Base-by-base conservation (phyloP, 1,139 yeast species). In the Sugiyamaella japonica region DNA sequence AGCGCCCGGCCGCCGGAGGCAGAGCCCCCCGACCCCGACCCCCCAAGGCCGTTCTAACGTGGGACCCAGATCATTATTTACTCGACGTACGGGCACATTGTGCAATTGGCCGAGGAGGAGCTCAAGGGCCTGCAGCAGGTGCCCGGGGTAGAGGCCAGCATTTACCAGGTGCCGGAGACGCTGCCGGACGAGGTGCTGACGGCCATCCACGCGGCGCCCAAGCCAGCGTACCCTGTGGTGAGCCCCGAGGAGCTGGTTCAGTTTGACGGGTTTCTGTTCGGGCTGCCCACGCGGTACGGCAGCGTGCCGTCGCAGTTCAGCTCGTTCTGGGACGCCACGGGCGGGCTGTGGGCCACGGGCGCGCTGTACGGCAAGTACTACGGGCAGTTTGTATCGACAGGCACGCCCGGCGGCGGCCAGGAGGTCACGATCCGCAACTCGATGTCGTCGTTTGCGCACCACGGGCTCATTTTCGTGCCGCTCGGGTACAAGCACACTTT, bases 221-320 rank as follows among this genome's bases (percentile, higher is more conserved):
- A 76, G 66, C 75, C 79, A 57, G 76, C 75, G 58, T 73, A 76
- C 68, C 86, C 86, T 58, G 70, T 78, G 59, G 82, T 84, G 40
- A 71, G 79, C 20, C 67, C 66, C 42, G 82, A 77, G 59, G 70
- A 78, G 36, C 74, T 83, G 66, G 65, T 67, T 15, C 69, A 73
- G 54, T 82, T 81, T 70, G 86, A 83, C 63, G 85, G 84, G 29
- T 81, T 80, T 72, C 62, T 83, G 58, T 80, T 83, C 57, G 88
- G 88, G 63, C 70, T 83, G 54, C 87, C 88, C 59, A 82, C 87
- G 55, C 76, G 87, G 64, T 83, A 67, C 66, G 87, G 87, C 64
- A 77, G 76, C 67, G 73, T 77, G 68, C 86, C 87, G 42, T 82
- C 83, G 48, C 88, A 83, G 71, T 80, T 82, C 79, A 79, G 80